Conservation (phyloP, 305 asterid genomes). For the Fraxinus velutina region DNA sequence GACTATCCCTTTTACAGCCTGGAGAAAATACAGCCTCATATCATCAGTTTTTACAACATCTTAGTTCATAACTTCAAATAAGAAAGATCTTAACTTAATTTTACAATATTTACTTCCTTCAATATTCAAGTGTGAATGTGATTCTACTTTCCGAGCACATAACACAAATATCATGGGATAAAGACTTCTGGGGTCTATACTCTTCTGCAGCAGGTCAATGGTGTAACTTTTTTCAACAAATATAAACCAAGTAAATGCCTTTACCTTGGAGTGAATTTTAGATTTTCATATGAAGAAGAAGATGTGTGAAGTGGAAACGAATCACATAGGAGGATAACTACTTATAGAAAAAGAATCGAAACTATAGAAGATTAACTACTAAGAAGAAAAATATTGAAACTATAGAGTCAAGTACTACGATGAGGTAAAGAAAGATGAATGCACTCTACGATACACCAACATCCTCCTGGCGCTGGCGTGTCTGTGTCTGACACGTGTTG, state of each 20-base stretch:
- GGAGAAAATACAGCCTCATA: not conserved
- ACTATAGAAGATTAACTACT: not conserved
- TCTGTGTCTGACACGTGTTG: not conserved
- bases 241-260: not conserved
- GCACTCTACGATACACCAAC: not conserved
- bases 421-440: not conserved
- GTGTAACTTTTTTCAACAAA: not conserved
- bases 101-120: not conserved
- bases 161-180: not conserved
- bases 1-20: not conserved
- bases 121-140: not conserved
- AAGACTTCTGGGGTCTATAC: not conserved
- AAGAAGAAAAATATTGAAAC: not conserved
- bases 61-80: not conserved
- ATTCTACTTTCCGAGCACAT: not conserved
- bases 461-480: not conserved
- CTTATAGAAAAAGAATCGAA: not conserved
- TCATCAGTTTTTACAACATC: not conserved
- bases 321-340: not conserved
- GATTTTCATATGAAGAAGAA: conserved; percentile 1
- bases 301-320: not conserved
- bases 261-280: not conserved
- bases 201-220: not conserved
- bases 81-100: not conserved
- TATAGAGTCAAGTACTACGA: not conserved